Evolutionary conservation across 2,329 filamentous ascomycete genomes (phyloP).

Genomic region (Dothideomycetidae sp.): DNA sequence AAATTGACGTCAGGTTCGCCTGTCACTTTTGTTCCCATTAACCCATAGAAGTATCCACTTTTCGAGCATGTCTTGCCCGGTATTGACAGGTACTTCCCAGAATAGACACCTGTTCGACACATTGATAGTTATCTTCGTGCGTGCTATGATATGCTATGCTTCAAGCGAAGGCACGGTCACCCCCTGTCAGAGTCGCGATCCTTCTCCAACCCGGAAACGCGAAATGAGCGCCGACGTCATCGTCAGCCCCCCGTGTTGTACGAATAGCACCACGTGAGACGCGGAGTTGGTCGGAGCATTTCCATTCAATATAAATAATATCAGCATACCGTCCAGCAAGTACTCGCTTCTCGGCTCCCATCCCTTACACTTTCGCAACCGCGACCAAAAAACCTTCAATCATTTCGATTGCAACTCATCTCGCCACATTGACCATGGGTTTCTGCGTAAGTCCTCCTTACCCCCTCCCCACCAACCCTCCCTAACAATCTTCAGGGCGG

Average conservation of each 20-base stretch:
- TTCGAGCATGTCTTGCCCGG: not conserved
- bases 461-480: not conserved
- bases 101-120: too few relatives aligned
- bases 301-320: not conserved
- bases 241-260: not conserved
- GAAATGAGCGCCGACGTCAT: not conserved
- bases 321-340: not conserved
- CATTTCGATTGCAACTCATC: not conserved
- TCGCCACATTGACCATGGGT: conserved; percentile 6
- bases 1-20: not conserved
- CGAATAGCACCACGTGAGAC: not conserved
- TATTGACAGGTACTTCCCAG: too few relatives aligned
- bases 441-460: conserved; percentile 6
- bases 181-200: not conserved
- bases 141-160: not conserved
- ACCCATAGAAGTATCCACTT: not conserved
- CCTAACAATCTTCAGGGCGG: conserved; percentile 5
- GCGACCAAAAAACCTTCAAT: not conserved
- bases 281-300: not conserved
- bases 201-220: not conserved
- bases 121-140: not conserved
- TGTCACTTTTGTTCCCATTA: not conserved
- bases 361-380: not conserved
- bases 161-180: too few relatives aligned
- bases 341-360: not conserved